These are phyloP conservation scores for Jackrogersella multiformis DNA, from an alignment of 495 filamentous ascomycete genomes.

Conservation along the genomic window DNA sequence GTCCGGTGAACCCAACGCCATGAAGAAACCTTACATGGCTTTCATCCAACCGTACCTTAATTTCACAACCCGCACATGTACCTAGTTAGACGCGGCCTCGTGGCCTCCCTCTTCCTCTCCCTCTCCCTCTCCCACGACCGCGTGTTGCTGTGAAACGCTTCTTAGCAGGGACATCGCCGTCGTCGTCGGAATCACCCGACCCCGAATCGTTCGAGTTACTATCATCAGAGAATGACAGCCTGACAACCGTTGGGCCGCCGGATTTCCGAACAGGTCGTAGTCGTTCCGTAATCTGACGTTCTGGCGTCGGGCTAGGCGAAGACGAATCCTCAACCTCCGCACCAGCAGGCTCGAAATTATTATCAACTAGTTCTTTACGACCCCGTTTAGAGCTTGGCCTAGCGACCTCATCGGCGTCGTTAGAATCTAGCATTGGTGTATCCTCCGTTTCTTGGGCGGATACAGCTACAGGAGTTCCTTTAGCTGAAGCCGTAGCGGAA, in stretches of 20 bases:
- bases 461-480: slow-evolving; percentile 12
- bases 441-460: slow-evolving; percentile 4
- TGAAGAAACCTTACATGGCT: not conserved
- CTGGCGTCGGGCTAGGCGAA: slow-evolving; percentile 35
- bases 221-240: slow-evolving; percentile 25
- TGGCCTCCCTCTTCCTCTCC: slow-evolving; percentile 21
- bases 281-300: slow-evolving; percentile 10
- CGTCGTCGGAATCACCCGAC: slow-evolving; percentile 25
- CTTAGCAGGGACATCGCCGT: slow-evolving; percentile 17
- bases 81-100: slow-evolving; percentile 14
- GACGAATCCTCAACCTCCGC: slow-evolving; percentile 40
- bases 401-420: slow-evolving; percentile 10
- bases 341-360: slow-evolving; percentile 48
- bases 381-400: slow-evolving; percentile 29
- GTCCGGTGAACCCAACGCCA: not conserved
- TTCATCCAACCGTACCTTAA: not conserved
- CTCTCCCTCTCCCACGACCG: slow-evolving; percentile 37
- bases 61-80: too few relatives aligned
- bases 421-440: not conserved
- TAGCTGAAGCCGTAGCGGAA: slow-evolving; percentile 29
- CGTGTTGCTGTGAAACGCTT: slow-evolving; percentile 12
- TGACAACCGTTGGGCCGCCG: slow-evolving; percentile 37
- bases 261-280: slow-evolving; percentile 15
- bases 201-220: slow-evolving; percentile 22
- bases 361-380: slow-evolving; percentile 39